A percentile compares a stretch with the other conserved stretches of the same genome.
phyloP scores from a whole-genome alignment of 2,329 filamentous ascomycete genomes.

The Fusarium ramigenum region DNA sequence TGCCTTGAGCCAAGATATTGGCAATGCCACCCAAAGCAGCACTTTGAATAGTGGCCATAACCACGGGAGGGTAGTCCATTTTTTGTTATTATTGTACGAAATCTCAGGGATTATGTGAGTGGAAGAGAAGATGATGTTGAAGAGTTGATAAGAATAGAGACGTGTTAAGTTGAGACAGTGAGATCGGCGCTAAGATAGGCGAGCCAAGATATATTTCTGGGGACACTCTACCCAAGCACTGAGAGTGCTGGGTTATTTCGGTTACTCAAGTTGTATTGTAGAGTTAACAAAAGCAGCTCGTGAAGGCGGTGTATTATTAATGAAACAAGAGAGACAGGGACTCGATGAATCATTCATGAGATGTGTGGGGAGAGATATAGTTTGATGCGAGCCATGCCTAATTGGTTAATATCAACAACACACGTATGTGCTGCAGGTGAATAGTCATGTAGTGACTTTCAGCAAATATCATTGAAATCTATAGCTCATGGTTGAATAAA shows the following conservation, averaged over 20 bases:
- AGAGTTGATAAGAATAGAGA: background rate
- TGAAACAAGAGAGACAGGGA: background rate
- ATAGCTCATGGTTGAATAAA: background rate
- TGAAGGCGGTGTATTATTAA: background rate
- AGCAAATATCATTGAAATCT: background rate
- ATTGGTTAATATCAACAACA: background rate
- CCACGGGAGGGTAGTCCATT: conserved; percentile 59
- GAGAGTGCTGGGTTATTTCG: background rate
- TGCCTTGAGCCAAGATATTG: conserved; percentile 77
- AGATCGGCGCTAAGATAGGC: conserved; percentile 29
- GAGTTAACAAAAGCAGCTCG: background rate
- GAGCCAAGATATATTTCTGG: conserved; percentile 12
- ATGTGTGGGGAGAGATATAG: background rate
- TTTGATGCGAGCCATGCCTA: background rate
- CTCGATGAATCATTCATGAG: background rate
- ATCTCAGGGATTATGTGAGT: background rate
- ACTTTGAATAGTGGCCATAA: conserved; percentile 71
- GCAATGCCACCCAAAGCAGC: conserved; percentile 72
- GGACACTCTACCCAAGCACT: background rate
- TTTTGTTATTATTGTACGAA: background rate
- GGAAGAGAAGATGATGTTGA: background rate
- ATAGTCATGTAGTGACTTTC: background rate
- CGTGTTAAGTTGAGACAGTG: conserved; percentile 15
- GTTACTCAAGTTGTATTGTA: background rate
- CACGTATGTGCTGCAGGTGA: background rate